Conservation (phyloP, 2,329 filamentous ascomycete genomes). For the Purpureocillium lavendulum region DNA sequence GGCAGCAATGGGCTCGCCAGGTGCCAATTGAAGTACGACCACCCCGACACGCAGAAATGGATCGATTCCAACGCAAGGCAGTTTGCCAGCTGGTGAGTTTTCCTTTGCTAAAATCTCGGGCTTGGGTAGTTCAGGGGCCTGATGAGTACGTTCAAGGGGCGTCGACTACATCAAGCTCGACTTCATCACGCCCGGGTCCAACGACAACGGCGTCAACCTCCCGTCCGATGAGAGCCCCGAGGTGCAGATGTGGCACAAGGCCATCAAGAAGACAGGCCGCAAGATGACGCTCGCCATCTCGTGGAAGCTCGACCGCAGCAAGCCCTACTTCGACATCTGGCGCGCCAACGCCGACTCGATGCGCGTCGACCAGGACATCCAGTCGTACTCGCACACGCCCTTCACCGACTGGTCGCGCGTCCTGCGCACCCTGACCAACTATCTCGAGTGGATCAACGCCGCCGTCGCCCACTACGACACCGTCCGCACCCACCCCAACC, state of each 20-base stretch:
- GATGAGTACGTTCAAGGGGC: constrained; percentile 2
- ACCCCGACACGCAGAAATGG: constrained; percentile 9
- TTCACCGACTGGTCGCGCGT: constrained; percentile 9
- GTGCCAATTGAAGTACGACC: constrained; percentile 10
- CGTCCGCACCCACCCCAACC: constrained; percentile 9
- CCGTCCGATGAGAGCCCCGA: constrained; percentile 9
- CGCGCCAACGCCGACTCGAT: constrained; percentile 11
- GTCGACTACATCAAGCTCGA: constrained; percentile 12
- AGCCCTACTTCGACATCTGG: constrained; percentile 11
- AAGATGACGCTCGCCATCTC: constrained; percentile 12
- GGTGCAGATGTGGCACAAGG: constrained; percentile 10
- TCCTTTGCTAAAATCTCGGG: no score
- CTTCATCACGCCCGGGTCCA: constrained; percentile 11
- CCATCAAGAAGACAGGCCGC: constrained; percentile 9
- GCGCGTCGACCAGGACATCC: constrained; percentile 13
- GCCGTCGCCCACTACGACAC: constrained; percentile 7
- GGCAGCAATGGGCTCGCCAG: constrained; percentile 10
- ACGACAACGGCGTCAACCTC: constrained; percentile 10
- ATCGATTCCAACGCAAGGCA: constrained; percentile 10
- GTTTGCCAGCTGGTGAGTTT: constrained; percentile 10
- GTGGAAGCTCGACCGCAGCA: constrained; percentile 11
- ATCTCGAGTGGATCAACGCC: constrained; percentile 11
- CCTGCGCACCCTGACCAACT: constrained; percentile 12
- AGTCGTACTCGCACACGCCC: constrained; percentile 6
- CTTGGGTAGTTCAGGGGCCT: background rate